Conservation (phyloP, 163 green algal species). For the Trebouxia gelatinosa region DNA sequence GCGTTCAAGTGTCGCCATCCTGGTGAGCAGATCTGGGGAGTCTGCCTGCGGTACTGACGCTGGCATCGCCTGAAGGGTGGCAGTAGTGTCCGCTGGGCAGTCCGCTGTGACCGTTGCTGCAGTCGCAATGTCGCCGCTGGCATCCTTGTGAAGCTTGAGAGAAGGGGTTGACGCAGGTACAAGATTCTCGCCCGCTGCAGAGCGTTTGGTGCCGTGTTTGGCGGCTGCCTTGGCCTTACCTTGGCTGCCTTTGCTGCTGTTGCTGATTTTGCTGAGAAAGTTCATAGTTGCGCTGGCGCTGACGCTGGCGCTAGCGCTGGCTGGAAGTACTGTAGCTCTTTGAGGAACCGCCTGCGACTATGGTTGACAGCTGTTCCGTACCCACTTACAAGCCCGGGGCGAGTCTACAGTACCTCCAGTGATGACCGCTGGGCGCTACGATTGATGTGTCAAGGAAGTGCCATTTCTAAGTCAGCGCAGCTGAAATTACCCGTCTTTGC, state of each 20-base stretch:
- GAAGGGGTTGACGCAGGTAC: background rate
- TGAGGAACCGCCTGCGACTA: background rate
- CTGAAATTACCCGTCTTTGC: too few species aligned
- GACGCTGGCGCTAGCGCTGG: background rate
- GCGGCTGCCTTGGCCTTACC: too few species aligned
- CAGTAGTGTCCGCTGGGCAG: background rate
- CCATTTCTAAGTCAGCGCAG: too few species aligned
- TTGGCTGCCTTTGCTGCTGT: background rate
- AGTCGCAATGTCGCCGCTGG: background rate
- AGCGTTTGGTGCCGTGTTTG: too few species aligned
- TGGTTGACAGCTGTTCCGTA: background rate
- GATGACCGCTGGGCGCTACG: slow-evolving; percentile 7
- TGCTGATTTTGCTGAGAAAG: background rate
- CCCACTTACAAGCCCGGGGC: background rate
- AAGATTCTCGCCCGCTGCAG: background rate
- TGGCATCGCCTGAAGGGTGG: background rate
- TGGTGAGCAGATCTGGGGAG: background rate
- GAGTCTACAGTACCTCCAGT: background rate
- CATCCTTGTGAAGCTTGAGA: slow-evolving; percentile 16
- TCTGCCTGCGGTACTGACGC: background rate
- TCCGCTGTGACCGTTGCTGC: background rate
- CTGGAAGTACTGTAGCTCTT: slow-evolving; percentile 3
- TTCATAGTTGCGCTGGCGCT: background rate
- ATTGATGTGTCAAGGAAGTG: too few species aligned
- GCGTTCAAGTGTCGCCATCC: background rate